phyloP scores from a whole-genome alignment of 176 grass and related monocot genomes.

The Oryza officinalis region DNA sequence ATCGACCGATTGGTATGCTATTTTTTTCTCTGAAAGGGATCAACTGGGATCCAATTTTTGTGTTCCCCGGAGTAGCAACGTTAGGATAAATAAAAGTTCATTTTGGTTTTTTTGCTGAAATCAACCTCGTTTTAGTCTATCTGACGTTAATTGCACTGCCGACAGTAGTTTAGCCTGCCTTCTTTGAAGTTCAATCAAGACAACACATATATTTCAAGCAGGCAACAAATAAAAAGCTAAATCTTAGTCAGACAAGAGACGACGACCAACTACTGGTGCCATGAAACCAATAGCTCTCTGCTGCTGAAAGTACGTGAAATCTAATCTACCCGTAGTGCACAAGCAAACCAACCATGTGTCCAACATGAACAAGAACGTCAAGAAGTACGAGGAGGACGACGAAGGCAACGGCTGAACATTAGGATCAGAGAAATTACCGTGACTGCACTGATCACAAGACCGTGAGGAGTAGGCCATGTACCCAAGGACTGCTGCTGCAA shows the following conservation, averaged over 20 bases:
- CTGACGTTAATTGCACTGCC: slow-evolving; percentile 9
- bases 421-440: slow-evolving; percentile 24
- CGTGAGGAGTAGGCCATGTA: slow-evolving; percentile 46
- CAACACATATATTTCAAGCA: background rate
- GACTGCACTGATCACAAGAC: slow-evolving; percentile 2
- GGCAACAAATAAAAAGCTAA: background rate
- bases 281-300: background rate
- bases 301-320: slow-evolving; percentile 1
- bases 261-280: background rate
- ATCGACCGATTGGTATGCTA: background rate
- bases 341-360: background rate
- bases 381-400: background rate
- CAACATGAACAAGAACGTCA: background rate
- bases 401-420: background rate
- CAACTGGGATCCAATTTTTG: background rate
- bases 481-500: slow-evolving; percentile 1
- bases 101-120: slow-evolving; percentile 20
- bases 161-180: background rate
- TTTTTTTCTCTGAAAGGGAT: slow-evolving; percentile 22
- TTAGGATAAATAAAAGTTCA: slow-evolving; percentile 11
- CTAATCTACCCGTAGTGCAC: background rate
- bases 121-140: background rate
- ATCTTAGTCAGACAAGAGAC: slow-evolving; percentile 3
- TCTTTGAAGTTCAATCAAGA: background rate
- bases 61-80: background rate